Evolutionary conservation across 768 basidiomycete species (phyloP), one percentile per base, ranked within the genome.

Genomic region (Rhodotorula kratochvilovae): DNA sequence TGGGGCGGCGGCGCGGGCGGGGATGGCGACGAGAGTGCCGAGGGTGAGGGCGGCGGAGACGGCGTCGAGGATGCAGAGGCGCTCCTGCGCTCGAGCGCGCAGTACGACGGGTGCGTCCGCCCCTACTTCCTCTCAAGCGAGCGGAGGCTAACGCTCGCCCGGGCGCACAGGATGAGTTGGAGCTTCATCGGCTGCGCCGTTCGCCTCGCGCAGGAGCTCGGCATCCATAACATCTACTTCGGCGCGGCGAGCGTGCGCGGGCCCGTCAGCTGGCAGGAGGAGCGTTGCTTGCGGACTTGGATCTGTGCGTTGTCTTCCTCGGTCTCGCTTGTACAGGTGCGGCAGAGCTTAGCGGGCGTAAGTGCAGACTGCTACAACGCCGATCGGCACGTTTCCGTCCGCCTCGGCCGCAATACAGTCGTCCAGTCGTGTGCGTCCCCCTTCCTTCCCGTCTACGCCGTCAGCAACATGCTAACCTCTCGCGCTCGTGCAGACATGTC

Each of bases 101-200:
- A 66, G 68, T 74, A 74, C 43, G 73, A 74, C 42, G 66, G 63
- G 54, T 55, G 54, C 16, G 54, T 55, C 33, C 2, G 7, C 45
- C 45, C 21, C 21, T 16, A 6, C n/a, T 0, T 13, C 12, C 13
- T 29, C 29, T 29, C n/a, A 12, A 23, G 7, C 23, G 48, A 8
- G n/a, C n/a, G n/a, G n/a, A n/a, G n/a, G n/a, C 48, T 50, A 21
- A 50, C 27, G 25, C n/a, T 27, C 25, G 11, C 25, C 2, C 7
- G 13, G 25, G 23, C 25, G 13, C 2, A 12, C 54, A 55, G 54
- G 12, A 70, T 70, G 66, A 58, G 54, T 4, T 74, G 73, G 73
- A 50, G 48, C 21, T 67, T 69, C 61, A 73, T 73, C 31, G 72
- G 72, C 11, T 74, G 68, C 39, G 73, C 73, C 8, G 73, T 74